A percentile compares a stretch with the other conserved stretches of the same genome.
Evolutionary conservation across 306 rosid species (phyloP).

Genomic region (Dryas octopetala): DNA sequence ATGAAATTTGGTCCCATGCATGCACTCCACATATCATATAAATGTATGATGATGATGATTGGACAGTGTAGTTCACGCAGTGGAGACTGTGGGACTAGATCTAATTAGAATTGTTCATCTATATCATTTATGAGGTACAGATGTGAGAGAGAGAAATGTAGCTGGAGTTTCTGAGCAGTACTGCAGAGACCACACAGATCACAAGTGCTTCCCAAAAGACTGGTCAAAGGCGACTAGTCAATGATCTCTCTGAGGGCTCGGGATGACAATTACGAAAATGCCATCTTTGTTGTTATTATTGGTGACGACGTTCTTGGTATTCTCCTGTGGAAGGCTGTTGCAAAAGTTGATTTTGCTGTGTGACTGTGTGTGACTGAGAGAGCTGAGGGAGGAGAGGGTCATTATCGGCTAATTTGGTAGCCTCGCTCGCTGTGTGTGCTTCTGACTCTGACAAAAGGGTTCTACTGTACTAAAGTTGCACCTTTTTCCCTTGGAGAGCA

Average conservation of each 20-base stretch:
- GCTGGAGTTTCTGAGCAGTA: constrained; percentile 18
- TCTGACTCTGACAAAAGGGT: no score
- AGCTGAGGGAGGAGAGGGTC: constrained; percentile 6
- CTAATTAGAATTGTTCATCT: not conserved
- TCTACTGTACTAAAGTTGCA: no score
- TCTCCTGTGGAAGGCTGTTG: constrained; percentile 15
- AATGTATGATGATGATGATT: no score
- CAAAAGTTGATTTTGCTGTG: not conserved
- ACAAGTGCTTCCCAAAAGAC: constrained; percentile 37
- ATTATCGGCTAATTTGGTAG: constrained; percentile 23
- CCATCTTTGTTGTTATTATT: constrained; percentile 21
- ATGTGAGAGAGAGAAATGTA: constrained; percentile 5
- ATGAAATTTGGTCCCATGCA: no score
- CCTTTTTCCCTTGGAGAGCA: no score
- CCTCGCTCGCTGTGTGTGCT: not conserved
- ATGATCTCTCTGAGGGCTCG: constrained; percentile 22
- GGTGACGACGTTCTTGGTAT: constrained; percentile 9
- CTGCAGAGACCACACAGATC: constrained; percentile 15
- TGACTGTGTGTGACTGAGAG: not conserved
- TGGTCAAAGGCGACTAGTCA: constrained; percentile 50
- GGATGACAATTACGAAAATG: constrained; percentile 17
- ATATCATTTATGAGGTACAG: constrained; percentile 34
- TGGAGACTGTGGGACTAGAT: not conserved
- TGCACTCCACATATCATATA: no score
- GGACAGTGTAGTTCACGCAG: not conserved